These are phyloP conservation scores for Boletellus sp. DNA, from an alignment of 768 basidiomycete species.

Conservation along the genomic window DNA sequence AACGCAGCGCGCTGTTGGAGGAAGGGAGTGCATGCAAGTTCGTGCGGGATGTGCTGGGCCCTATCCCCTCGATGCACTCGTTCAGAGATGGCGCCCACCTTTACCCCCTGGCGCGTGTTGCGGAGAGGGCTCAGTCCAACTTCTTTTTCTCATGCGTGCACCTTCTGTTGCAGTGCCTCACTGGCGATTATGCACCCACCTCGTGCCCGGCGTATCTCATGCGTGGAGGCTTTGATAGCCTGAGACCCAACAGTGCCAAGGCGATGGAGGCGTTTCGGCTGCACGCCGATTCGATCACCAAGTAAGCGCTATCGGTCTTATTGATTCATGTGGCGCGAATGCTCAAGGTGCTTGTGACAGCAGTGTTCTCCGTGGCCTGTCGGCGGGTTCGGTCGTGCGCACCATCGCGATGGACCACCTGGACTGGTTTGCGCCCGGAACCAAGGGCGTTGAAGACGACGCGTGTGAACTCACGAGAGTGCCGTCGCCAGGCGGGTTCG, in stretches of 20 bases:
- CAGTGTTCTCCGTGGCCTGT: no score
- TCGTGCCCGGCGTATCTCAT: no score
- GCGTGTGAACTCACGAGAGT: slow-evolving; percentile 53
- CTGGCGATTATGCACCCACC: no score
- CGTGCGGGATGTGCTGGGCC: slow-evolving; percentile 49
- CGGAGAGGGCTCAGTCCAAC: neutral
- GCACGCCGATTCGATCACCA: slow-evolving; percentile 68
- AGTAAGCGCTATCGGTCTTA: slow-evolving; percentile 37
- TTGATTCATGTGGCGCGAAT: no score
- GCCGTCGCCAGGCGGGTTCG: slow-evolving; percentile 52
- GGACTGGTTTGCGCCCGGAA: slow-evolving; percentile 53
- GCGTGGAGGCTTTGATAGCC: no score
- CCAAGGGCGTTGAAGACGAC: slow-evolving; percentile 49
- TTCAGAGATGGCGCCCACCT: slow-evolving; percentile 65
- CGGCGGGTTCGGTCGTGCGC: slow-evolving; percentile 50
- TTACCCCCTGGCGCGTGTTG: slow-evolving; percentile 48
- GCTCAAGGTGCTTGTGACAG: no score
- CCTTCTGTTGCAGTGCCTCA: slow-evolving; percentile 36
- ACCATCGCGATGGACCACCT: slow-evolving; percentile 72
- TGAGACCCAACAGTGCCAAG: no score
- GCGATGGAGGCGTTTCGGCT: no score
- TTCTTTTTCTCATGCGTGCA: slow-evolving; percentile 5
- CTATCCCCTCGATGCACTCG: slow-evolving; percentile 42
- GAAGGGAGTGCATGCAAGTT: slow-evolving; percentile 50
- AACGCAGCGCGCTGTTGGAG: slow-evolving; percentile 55